phyloP scores from a whole-genome alignment of 2,329 filamentous ascomycete species.

The Cladophialophora exuberans region DNA sequence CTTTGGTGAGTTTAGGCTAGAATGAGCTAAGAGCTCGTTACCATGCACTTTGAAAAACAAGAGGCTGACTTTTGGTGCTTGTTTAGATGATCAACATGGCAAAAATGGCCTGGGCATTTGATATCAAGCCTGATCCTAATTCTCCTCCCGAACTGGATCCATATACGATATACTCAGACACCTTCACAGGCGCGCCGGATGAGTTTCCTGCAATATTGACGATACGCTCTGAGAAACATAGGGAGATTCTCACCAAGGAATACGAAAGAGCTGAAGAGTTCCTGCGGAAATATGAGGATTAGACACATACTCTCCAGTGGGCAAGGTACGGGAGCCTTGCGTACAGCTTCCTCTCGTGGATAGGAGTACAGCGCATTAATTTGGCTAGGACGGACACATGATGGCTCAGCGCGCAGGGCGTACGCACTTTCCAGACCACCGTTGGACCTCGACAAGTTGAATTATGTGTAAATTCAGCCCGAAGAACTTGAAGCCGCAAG shows the following conservation, averaged over 20 bases:
- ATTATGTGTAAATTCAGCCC: too few species aligned
- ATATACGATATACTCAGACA: constrained; percentile 36
- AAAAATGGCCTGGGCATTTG: constrained; percentile 25
- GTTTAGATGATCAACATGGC: constrained; percentile 23
- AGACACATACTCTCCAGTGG: background rate
- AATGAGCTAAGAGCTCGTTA: too few species aligned
- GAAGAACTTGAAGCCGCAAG: too few species aligned
- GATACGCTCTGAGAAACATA: constrained; percentile 12
- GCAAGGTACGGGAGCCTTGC: background rate
- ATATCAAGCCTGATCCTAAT: constrained; percentile 23
- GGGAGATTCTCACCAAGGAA: constrained; percentile 16
- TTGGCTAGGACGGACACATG: too few species aligned
- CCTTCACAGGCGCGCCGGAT: constrained; percentile 37
- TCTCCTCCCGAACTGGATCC: constrained; percentile 45
- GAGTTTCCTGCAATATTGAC: constrained; percentile 15
- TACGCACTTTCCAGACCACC: too few species aligned
- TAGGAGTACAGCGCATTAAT: too few species aligned
- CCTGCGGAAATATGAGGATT: constrained; percentile 19
- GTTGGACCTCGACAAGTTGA: too few species aligned
- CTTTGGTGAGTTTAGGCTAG: constrained; percentile 16
- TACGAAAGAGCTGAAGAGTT: constrained; percentile 6
- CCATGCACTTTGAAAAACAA: background rate
- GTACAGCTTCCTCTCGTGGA: background rate
- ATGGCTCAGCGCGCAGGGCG: too few species aligned
- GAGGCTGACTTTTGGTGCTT: background rate